Conservation (phyloP, 306 rosid genomes). For the Canavalia gladiata region DNA sequence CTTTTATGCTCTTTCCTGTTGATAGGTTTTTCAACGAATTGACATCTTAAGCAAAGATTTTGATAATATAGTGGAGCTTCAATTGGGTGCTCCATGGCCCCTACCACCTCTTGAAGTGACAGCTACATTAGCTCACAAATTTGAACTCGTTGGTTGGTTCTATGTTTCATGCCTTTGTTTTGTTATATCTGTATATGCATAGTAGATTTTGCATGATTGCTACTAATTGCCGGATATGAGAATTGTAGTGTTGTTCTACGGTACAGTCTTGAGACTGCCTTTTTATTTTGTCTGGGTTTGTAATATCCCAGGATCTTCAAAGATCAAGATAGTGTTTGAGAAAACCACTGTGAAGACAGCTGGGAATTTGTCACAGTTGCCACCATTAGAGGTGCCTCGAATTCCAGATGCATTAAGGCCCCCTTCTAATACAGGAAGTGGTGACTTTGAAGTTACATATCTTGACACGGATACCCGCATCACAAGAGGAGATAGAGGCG, state of each 20-base stretch:
- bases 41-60: slow-evolving; percentile 86
- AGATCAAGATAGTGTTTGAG: slow-evolving; percentile 76
- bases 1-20: not conserved
- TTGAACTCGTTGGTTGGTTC: slow-evolving; percentile 82
- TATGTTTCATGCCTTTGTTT: slow-evolving; percentile 4
- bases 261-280: not conserved
- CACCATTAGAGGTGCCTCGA: slow-evolving; percentile 81
- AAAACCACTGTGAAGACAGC: slow-evolving; percentile 85
- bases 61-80: slow-evolving; percentile 88
- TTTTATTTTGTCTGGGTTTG: slow-evolving; percentile 7
- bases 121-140: slow-evolving; percentile 96
- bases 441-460: slow-evolving; percentile 92
- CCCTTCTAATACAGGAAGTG: slow-evolving; percentile 71
- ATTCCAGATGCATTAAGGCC: slow-evolving; percentile 88
- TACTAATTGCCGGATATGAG: slow-evolving; percentile 26
- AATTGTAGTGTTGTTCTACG: not conserved
- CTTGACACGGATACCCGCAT: slow-evolving; percentile 73
- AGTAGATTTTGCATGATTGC: slow-evolving; percentile 10
- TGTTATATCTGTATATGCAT: not conserved
- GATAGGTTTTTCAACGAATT: slow-evolving; percentile 92
- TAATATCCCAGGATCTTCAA: slow-evolving; percentile 67
- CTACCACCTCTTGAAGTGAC: slow-evolving; percentile 75
- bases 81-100: slow-evolving; percentile 95
- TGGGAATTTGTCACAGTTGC: slow-evolving; percentile 88
- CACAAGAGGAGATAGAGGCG: slow-evolving; percentile 91